phyloP scores from a whole-genome alignment of 345 rosid genomes.

The Aurinia saxatilis region DNA sequence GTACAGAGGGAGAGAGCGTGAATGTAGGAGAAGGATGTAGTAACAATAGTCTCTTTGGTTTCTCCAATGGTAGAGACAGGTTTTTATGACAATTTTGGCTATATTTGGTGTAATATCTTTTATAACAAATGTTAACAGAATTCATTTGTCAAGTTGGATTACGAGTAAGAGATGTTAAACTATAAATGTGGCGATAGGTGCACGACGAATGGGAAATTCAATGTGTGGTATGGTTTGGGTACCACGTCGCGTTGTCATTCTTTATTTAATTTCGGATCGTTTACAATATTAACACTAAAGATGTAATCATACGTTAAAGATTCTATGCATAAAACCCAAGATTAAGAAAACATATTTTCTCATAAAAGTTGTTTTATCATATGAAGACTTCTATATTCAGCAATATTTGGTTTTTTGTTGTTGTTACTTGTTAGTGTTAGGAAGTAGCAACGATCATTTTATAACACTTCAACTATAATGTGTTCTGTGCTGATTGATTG shows the following conservation, averaged over 20 bases:
- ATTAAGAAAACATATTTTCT: too few relatives aligned
- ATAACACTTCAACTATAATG: too few relatives aligned
- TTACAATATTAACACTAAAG: neutral
- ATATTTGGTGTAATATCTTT: neutral
- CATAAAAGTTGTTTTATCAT: too few relatives aligned
- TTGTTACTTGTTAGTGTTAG: too few relatives aligned
- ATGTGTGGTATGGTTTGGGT: neutral
- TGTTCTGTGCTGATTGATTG: too few relatives aligned
- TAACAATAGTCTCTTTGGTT: neutral
- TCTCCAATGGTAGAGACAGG: slow-evolving; percentile 18
- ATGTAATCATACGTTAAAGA: too few relatives aligned
- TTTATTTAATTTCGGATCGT: neutral
- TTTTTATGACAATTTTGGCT: slow-evolving; percentile 8
- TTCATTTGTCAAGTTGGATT: neutral
- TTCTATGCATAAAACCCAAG: too few relatives aligned
- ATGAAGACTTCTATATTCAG: too few relatives aligned
- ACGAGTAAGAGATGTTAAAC: neutral
- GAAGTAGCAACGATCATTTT: too few relatives aligned
- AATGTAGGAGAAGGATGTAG: slow-evolving; percentile 12
- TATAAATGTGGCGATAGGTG: neutral
- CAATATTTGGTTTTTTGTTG: too few relatives aligned
- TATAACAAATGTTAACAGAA: slow-evolving; percentile 16
- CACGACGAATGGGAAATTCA: neutral
- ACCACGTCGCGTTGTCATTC: slow-evolving; percentile 9
- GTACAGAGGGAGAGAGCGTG: slow-evolving; percentile 18